Evolutionary conservation across 1,284 basidiomycete genomes (phyloP).

Genomic region (Naganishia sp.): DNA sequence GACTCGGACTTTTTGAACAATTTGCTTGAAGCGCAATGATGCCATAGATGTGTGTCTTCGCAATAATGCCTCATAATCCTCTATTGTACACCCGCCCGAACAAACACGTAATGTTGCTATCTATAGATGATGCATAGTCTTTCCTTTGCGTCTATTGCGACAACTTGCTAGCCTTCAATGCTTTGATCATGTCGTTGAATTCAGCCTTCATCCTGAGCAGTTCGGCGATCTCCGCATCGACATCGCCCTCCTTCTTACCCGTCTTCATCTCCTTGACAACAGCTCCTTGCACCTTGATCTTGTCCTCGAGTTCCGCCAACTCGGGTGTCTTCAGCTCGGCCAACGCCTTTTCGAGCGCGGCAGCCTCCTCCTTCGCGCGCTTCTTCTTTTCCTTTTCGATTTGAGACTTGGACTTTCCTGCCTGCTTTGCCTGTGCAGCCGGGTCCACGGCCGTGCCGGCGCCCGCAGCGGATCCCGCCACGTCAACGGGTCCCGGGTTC

Average conservation of each 20-base stretch:
- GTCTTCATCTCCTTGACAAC: constrained; percentile 69
- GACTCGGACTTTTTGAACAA: constrained; percentile 33
- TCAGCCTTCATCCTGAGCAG: constrained; percentile 65
- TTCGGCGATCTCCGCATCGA: constrained; percentile 57
- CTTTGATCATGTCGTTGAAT: constrained; percentile 59
- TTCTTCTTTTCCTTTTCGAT: constrained; percentile 40
- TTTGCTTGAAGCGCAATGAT: constrained; percentile 1
- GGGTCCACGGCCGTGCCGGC: constrained; percentile 39
- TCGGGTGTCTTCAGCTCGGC: constrained; percentile 52
- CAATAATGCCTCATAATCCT: constrained; percentile 5
- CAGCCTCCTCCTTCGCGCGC: constrained; percentile 35
- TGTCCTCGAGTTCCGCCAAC: constrained; percentile 57
- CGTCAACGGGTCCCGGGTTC: constrained; percentile 28
- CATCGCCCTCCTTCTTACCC: constrained; percentile 60
- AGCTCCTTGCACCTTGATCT: constrained; percentile 72
- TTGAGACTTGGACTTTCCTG: constrained; percentile 36
- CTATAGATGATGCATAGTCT: background rate
- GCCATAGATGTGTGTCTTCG: background rate
- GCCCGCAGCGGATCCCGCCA: constrained; percentile 41
- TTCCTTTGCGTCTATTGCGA: background rate
- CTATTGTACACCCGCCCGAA: constrained; percentile 15
- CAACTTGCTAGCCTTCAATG: constrained; percentile 32
- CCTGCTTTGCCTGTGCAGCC: constrained; percentile 43
- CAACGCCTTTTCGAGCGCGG: constrained; percentile 42
- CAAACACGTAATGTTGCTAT: constrained; percentile 10